Conservation (phyloP, 1,284 basidiomycete genomes). For the Cryptococcus sp. region DNA sequence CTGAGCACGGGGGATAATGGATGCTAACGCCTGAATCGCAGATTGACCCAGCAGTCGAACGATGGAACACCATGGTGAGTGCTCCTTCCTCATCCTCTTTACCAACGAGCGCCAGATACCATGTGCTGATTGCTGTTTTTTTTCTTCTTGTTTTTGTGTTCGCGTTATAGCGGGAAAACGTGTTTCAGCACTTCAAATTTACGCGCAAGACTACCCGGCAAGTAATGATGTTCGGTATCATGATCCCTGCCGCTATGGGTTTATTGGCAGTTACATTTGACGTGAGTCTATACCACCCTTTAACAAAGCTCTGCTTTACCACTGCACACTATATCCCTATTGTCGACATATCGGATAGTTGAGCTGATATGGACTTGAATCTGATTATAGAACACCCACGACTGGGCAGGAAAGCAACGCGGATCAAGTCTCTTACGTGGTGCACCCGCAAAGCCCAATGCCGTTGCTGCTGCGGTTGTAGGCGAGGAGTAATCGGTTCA, state of each 20-base stretch:
- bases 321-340: not conserved
- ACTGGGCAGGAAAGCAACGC: constrained; percentile 48
- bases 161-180: constrained; percentile 68
- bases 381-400: constrained; percentile 33
- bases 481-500: constrained; percentile 13
- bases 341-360: not conserved
- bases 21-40: constrained; percentile 38
- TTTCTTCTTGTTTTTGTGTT: too few species aligned
- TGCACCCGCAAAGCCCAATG: constrained; percentile 19
- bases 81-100: constrained; percentile 8
- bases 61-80: constrained; percentile 73
- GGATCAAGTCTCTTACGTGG: constrained; percentile 35
- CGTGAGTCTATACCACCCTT: constrained; percentile 32
- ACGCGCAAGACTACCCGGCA: constrained; percentile 60
- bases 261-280: constrained; percentile 31
- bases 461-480: constrained; percentile 9
- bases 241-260: constrained; percentile 45
- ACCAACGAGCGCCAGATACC: not conserved
- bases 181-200: constrained; percentile 75
- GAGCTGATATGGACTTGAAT: too few species aligned
- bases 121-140: too few species aligned
- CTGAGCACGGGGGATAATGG: not conserved
- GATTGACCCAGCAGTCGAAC: constrained; percentile 76
- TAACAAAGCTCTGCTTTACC: not conserved
- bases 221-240: constrained; percentile 37